Evolutionary conservation across 2,329 filamentous ascomycete species (phyloP).

Genomic region (Phialophora verrucosa): DNA sequence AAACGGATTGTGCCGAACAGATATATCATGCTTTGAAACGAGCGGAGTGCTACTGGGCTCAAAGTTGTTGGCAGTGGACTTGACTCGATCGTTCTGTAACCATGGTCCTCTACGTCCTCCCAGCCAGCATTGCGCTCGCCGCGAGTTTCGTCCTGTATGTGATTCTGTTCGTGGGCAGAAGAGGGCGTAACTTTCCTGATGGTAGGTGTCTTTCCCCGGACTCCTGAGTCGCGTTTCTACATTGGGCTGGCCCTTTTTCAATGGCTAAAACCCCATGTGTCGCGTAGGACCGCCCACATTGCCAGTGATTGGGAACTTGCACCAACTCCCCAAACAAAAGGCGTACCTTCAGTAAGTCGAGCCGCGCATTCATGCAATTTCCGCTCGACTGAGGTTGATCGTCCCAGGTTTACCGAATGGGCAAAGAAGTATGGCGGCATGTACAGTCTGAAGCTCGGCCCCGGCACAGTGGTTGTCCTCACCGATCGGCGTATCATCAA

Average conservation of each 20-base stretch:
- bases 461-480: conserved; percentile 49
- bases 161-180: conserved; percentile 14
- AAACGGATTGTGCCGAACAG: background rate
- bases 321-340: conserved; percentile 46
- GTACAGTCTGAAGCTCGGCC: conserved; percentile 51
- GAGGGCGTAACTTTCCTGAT: conserved; percentile 22
- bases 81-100: background rate
- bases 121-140: conserved; percentile 7
- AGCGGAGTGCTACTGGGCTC: background rate
- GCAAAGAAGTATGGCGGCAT: conserved; percentile 51
- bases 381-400: background rate
- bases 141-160: conserved; percentile 16
- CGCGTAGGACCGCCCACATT: conserved; percentile 48
- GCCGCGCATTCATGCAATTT: background rate
- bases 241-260: background rate
- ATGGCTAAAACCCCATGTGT: background rate
- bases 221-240: background rate
- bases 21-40: conserved; percentile 4
- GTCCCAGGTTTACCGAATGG: conserved; percentile 51
- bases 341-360: conserved; percentile 41
- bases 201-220: background rate
- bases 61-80: too few relatives aligned
- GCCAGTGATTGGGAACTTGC: conserved; percentile 57
- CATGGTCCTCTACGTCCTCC: conserved; percentile 10
- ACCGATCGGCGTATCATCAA: conserved; percentile 50